Evolutionary conservation across 2,329 filamentous ascomycete genomes (phyloP).

Genomic region (Parascedosporium putredinis): DNA sequence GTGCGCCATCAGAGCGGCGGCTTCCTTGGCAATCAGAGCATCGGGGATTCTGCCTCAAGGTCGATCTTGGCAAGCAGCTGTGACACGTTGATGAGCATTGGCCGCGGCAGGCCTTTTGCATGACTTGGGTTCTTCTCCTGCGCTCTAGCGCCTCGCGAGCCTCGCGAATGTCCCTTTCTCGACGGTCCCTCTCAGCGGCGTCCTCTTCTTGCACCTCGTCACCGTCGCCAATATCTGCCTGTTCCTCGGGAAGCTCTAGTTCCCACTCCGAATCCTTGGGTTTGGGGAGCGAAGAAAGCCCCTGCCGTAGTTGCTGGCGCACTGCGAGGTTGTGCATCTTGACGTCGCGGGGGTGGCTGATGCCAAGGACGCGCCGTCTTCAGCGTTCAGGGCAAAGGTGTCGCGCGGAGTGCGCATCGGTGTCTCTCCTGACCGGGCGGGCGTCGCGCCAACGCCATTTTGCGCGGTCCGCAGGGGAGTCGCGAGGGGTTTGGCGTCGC

Average conservation of each 20-base stretch:
- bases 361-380: conserved; percentile 55
- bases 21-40: conserved; percentile 63
- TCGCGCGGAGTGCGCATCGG: conserved; percentile 84
- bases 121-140: conserved; percentile 77
- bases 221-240: conserved; percentile 32
- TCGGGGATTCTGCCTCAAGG: conserved; percentile 52
- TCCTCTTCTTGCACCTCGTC: conserved; percentile 40
- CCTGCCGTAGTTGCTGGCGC: conserved; percentile 57
- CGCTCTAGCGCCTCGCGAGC: conserved; percentile 69
- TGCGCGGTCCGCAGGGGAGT: conserved; percentile 65
- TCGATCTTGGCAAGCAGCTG: conserved; percentile 37
- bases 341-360: conserved; percentile 70
- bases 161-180: conserved; percentile 63
- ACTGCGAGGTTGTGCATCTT: conserved; percentile 59
- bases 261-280: conserved; percentile 94
- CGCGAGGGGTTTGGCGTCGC: conserved; percentile 94
- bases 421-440: conserved; percentile 62
- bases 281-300: conserved; percentile 76
- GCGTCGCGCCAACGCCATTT: conserved; percentile 58
- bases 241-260: conserved; percentile 79
- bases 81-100: conserved; percentile 60
- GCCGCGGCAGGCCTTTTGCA: conserved; percentile 76
- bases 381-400: conserved; percentile 71
- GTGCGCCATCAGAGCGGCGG: conserved; percentile 67
- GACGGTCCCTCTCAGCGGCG: conserved; percentile 64